Evolutionary conservation across 768 basidiomycete genomes (phyloP), one percentile per base, ranked within the genome.

Genomic region (Pluteus cervinus): DNA sequence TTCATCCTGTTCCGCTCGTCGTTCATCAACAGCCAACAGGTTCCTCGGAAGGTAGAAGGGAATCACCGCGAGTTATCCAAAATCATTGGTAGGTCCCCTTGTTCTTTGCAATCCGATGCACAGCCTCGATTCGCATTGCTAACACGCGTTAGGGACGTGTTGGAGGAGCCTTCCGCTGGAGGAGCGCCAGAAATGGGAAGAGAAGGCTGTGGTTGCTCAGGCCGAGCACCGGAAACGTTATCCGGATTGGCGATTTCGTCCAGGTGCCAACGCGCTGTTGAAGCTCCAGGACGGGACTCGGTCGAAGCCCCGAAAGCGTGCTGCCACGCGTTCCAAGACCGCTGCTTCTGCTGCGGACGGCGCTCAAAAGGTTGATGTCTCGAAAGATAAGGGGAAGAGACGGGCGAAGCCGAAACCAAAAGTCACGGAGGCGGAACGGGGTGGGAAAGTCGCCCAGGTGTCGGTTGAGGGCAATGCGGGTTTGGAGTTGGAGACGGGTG

Each of bases 1-100:
- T 88, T 87, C 62, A 88, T 87, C 49, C 79, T 87, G 57, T 88
- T 86, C 59, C 76, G 85, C 48, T 82, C 81, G 16, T 77, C 75
- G 21, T 86, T 87, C 61, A 84, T 87, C 56, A 69, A 73, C 22
- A 78, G 75, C 48, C 75, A 84, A 55, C 76, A 79, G 47, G 77
- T 86, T 34, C 79, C 85, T 2, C 81, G 75, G 24, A 76, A 77
- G 55, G 84, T 86, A 37, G 85, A 87, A 50, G 84, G 83, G 1
- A 87, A 85, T 47, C 83, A 86, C 46, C 80, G 80, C 52, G 80
- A 76, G 5, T 68, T 87, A 35, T 85, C 82, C 44, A 87, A 87
- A 66, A 86, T 87, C 49, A 83, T 87, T 42, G 86, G 85, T 80
- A 48, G 41, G 68, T 58, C 21, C 32, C 21, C 29, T 25, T 30